Evolutionary conservation across 2,329 filamentous ascomycete species (phyloP), one percentile per base, ranked within the genome.

Genomic region (Ilyonectria destructans): DNA sequence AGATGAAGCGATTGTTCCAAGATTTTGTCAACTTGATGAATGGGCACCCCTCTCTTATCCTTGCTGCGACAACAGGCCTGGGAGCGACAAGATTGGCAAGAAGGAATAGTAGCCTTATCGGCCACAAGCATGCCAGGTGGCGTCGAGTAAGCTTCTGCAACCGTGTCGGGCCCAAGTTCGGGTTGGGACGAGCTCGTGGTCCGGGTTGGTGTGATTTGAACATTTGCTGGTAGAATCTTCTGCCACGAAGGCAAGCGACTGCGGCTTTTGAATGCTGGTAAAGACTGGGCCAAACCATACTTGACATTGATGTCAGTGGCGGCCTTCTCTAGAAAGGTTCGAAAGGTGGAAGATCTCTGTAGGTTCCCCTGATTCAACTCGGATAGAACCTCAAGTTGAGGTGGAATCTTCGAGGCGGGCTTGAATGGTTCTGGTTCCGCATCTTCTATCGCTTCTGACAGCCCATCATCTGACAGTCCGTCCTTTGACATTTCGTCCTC

Each of bases 221-320:
- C 23, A 31, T 49, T 57, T 9, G 26, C 7, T 29, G 49, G 51
- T 51, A 46, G 10, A n/a, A 48, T n/a, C 19, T 26, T 58, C n/a
- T 56, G 35, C 13, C n/a, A 29, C 33, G 15, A 35, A n/a, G 65
- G 19, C 5, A 49, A 23, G 8, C 55, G 51, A 13, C 45, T 17
- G 29, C 31, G 23, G 35, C 35, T n/a, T 17, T 65, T 62, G 15
- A 37, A 23, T 23, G 37, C 52, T 23, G 52, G 26, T 5, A 57
- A 40, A n/a, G 56, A 59, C 10, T 33, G 64, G 17, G 46, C n/a
- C 3, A 69, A 67, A 49, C 67, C 73, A 51, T 79, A 77, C 49
- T 78, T 77, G 55, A 67, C 64, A 49, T 78, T 74, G 58, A 80
- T 78, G 31, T 77, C 75, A 33, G 75, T 72, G 6, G 74, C 78